Evolutionary conservation across 2,329 filamentous ascomycete species (phyloP).

Genomic region (Ophidiomyces ophidiicola): DNA sequence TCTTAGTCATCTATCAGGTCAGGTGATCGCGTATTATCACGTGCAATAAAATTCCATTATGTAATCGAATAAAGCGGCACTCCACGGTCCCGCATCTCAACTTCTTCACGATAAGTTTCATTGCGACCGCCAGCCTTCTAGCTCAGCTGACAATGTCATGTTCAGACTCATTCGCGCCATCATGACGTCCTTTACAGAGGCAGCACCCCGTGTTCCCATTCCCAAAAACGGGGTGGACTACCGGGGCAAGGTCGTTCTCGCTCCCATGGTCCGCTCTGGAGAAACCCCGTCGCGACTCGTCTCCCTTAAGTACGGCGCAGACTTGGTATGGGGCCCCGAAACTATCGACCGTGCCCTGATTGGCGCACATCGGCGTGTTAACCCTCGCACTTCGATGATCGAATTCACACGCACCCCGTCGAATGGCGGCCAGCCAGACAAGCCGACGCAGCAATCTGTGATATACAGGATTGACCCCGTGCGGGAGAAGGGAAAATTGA

Average conservation of each 20-base stretch:
- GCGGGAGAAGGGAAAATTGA: conserved; percentile 59
- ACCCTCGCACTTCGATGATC: conserved; percentile 63
- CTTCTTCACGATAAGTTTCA: not conserved
- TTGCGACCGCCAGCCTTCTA: not conserved
- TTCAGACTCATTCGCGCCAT: conserved; percentile 36
- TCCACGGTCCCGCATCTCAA: conserved; percentile 1
- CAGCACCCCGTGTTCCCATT: conserved; percentile 58
- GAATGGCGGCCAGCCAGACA: conserved; percentile 42
- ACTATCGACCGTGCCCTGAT: conserved; percentile 89
- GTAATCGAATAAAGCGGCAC: conserved; percentile 5
- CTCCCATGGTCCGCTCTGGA: conserved; percentile 96
- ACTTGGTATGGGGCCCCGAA: conserved; percentile 95
- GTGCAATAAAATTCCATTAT: conserved; percentile 4
- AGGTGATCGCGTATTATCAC: conserved; percentile 3
- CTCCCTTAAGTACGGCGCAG: conserved; percentile 86
- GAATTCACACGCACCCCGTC: conserved; percentile 72
- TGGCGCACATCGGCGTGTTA: conserved; percentile 65
- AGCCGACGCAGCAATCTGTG: conserved; percentile 46
- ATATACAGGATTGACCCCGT: conserved; percentile 76
- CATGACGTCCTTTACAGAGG: conserved; percentile 40
- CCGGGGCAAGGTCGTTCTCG: conserved; percentile 82
- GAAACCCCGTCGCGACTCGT: conserved; percentile 82
- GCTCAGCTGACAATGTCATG: conserved; percentile 26
- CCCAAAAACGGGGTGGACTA: conserved; percentile 85
- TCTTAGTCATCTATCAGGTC: not conserved